Base-by-base conservation (phyloP, 345 rosid species). In the Bruguiera sexangula region DNA sequence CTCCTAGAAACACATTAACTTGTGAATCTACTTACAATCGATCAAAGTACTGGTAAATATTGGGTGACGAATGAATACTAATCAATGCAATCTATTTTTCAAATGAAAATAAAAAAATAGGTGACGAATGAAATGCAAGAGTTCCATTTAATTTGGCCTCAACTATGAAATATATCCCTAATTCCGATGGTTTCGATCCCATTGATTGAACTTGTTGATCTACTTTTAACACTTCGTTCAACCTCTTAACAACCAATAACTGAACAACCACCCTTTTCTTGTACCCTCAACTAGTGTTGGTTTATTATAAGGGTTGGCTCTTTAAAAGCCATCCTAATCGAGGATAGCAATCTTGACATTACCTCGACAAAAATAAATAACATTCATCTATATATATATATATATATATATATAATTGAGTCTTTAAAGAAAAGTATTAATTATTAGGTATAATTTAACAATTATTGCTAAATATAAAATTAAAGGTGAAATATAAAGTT, bases 201-300 rank as follows among this genome's bases (percentile, higher is more conserved):
- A 51, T 54, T 64, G 82, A 78, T 69, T 66, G 62, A 24, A 32
- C 66, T 54, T 39, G 52, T 62, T 72, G 48, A 70, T 70, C 82
- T 64, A 65, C 43, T 56, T 73, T 53, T 11, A 63, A 52, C 37
- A 0, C 22, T 34, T 58, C 9, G 2, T 16, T 43, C 34, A 1
- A 26, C 32, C 29, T 30, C 3, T 22, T 69, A 71, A 77, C 69
- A 62, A 68, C 7, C 31, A 46, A 72, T 50, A 50, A 26, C 30
- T 36, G 50, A 69, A 66, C 77, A 63, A 54, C 74, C 59, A 62
- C 30, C 37, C 22, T 29, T 22, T 52, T 22, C 62, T 22, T 18
- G 53, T 55, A 19, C 5, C 50, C 5, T 15, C 18, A 43, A 3
- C 18, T 5, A 21, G 67, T 43, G 3, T 37, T 22, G 27, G 29